Percentiles rank a stretch among this genome's conserved stretches.
Evolutionary conservation across 176 grass and related monocot genomes (phyloP).

Genomic region (Thinopyrum elongatum): DNA sequence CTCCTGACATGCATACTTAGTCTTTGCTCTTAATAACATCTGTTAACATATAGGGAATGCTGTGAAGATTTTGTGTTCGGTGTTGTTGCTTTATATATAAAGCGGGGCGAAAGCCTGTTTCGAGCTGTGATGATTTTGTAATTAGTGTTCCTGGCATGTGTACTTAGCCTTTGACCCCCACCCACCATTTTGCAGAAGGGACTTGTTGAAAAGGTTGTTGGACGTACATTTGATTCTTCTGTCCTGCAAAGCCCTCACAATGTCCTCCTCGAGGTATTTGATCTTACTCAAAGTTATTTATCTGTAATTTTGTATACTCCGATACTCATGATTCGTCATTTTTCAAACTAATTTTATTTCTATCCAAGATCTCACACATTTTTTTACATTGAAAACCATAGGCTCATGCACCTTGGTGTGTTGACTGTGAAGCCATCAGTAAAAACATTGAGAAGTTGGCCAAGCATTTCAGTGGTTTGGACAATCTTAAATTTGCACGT

Average conservation of each 20-base stretch:
- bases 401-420: conserved; percentile 76
- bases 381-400: conserved; percentile 32
- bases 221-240: conserved; percentile 59
- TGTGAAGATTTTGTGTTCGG: background rate
- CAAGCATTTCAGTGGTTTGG: conserved; percentile 55
- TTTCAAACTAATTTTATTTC: conserved; percentile 3
- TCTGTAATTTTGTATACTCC: background rate
- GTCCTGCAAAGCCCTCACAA: conserved; percentile 54
- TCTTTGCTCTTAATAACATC: background rate
- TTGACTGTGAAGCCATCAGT: conserved; percentile 64
- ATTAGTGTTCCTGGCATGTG: background rate
- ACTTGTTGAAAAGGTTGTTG: conserved; percentile 70
- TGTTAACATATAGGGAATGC: background rate
- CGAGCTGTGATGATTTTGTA: background rate
- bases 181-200: conserved; percentile 41
- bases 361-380: background rate
- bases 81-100: too few species aligned
- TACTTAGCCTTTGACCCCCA: background rate
- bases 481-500: conserved; percentile 61
- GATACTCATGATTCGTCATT: background rate
- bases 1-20: background rate
- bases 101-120: too few species aligned
- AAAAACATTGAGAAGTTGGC: conserved; percentile 70
- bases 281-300: background rate
- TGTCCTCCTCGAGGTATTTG: conserved; percentile 65